Evolutionary conservation across 1,284 basidiomycete genomes (phyloP), one percentile per base, ranked within the genome.

Genomic region (Microbotryum silenes-acaulis): DNA sequence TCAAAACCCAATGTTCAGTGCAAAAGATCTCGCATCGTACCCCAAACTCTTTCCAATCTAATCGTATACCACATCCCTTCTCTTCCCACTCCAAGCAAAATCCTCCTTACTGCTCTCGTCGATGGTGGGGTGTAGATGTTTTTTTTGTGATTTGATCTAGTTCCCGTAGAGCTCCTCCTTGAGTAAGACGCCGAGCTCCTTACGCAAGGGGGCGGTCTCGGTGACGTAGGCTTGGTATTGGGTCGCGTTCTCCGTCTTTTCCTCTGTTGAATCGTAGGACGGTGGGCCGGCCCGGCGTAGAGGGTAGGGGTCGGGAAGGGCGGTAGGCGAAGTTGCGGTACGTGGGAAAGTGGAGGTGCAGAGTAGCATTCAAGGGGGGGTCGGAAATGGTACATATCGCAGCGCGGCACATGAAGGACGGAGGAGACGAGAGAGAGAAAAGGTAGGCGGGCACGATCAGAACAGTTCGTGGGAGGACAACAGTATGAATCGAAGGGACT

Each of bases 201-300:
- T 85, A 70, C 88, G 82, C 65, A 93, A 78, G 59, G 83, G 80
- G 77, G 88, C 88, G 70, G 94, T 81, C 78, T 94, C 92, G 25
- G 87, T 83, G 71, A 97, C 78, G 76, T 97, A 96, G 51, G 85
- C 83, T 79, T 91, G 80, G 76, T 96, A 97, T 78, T 96, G 92
- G 68, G 83, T 79, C 80, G 88, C 87, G 80, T 93, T 96, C 81
- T 97, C 92, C 55, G 93, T 91, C 81, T 96, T 94, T 77, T 89
- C 89, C 79, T 83, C 62, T 60, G 55, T 29, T 12, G 18, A 16
- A 23, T 14, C 23, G 48, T 21, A 6, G 21, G 48, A 8, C 23
- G 48, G 48, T 14, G 21, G 21, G 1, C 9, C 23, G 7, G n/a
- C n/a, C n/a, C n/a, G 21, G 48, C 29, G 29, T 7, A 23, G 18